Percentiles rank a stretch among this genome's conserved stretches.
Conservation (phyloP, 2,329 filamentous ascomycete species). For the Ophiostoma sp. region DNA sequence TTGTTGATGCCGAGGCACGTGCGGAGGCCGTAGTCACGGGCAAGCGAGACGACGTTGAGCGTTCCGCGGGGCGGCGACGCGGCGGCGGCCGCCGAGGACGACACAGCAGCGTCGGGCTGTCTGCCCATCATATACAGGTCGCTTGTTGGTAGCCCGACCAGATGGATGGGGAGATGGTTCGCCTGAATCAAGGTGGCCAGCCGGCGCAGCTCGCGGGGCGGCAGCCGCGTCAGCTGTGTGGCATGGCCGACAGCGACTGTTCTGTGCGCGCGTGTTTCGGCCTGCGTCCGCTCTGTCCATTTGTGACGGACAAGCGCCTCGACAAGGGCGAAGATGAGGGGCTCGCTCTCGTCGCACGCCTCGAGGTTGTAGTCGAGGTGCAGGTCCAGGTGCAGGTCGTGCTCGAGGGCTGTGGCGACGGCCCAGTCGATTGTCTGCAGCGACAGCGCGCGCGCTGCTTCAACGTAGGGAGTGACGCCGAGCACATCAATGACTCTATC, state of each 20-base stretch:
- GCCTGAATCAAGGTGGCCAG: slow-evolving; percentile 45
- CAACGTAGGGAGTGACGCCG: slow-evolving; percentile 67
- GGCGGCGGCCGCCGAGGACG: background rate
- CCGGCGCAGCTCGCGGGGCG: slow-evolving; percentile 42
- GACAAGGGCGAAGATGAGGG: slow-evolving; percentile 52
- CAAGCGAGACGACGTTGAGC: slow-evolving; percentile 55
- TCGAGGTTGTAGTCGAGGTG: slow-evolving; percentile 67
- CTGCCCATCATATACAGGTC: slow-evolving; percentile 67
- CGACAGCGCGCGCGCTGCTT: slow-evolving; percentile 44
- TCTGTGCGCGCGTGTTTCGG: slow-evolving; percentile 28
- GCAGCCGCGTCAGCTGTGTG: slow-evolving; percentile 57
- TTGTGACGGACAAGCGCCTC: slow-evolving; percentile 42
- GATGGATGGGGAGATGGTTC: slow-evolving; percentile 52
- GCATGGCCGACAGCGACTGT: slow-evolving; percentile 63
- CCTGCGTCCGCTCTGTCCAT: slow-evolving; percentile 42
- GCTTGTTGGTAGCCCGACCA: slow-evolving; percentile 64
- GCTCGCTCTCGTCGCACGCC: slow-evolving; percentile 28
- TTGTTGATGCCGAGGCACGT: slow-evolving; percentile 64
- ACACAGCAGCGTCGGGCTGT: background rate
- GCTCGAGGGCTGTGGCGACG: slow-evolving; percentile 46
- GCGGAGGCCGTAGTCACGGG: slow-evolving; percentile 51
- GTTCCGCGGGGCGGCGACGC: slow-evolving; percentile 49
- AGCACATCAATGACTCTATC: slow-evolving; percentile 47
- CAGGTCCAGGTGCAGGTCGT: slow-evolving; percentile 58
- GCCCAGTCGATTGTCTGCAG: slow-evolving; percentile 59